Evolutionary conservation across 352 stramenopile genomes (phyloP).

Genomic region (Thraustotheca clavata): DNA sequence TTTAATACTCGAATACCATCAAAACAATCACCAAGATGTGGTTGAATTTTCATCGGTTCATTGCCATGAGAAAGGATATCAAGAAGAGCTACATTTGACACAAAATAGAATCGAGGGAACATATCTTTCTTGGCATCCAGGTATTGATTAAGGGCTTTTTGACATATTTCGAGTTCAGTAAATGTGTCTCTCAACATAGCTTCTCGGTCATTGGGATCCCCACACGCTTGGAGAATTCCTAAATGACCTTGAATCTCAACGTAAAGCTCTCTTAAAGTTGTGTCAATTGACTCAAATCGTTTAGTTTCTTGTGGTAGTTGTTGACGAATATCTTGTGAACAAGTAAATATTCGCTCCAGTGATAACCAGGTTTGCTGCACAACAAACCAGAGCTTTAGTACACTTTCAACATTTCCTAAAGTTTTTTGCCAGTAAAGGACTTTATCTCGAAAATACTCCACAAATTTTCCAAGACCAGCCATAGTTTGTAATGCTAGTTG

Average conservation of each 20-base stretch:
- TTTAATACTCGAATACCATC: constrained; percentile 82
- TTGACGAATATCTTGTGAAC: constrained; percentile 86
- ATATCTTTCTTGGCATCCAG: constrained; percentile 95
- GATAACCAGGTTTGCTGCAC: constrained; percentile 89
- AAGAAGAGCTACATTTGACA: constrained; percentile 90
- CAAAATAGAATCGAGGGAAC: constrained; percentile 96
- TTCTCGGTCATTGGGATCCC: constrained; percentile 70
- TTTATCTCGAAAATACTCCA: constrained; percentile 93
- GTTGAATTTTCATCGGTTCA: constrained; percentile 69
- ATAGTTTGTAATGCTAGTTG: constrained; percentile 94
- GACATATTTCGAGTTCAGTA: constrained; percentile 89
- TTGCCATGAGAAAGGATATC: constrained; percentile 95
- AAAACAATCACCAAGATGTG: constrained; percentile 87
- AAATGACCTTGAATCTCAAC: constrained; percentile 51
- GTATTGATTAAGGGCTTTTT: constrained; percentile 95
- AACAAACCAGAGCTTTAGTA: constrained; percentile 89
- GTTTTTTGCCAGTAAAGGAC: constrained; percentile 91
- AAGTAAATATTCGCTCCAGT: constrained; percentile 93
- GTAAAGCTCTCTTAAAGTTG: constrained; percentile 76
- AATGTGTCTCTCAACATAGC: constrained; percentile 73
- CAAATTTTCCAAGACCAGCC: constrained; percentile 94
- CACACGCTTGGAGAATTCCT: constrained; percentile 62
- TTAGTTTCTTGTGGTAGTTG: constrained; percentile 89
- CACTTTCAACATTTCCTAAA: constrained; percentile 88
- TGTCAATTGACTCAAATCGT: constrained; percentile 81